Percentiles rank a stretch among this genome's conserved stretches.
Evolutionary conservation across 768 basidiomycete genomes (phyloP).

Genomic region (Lactarius quietus): DNA sequence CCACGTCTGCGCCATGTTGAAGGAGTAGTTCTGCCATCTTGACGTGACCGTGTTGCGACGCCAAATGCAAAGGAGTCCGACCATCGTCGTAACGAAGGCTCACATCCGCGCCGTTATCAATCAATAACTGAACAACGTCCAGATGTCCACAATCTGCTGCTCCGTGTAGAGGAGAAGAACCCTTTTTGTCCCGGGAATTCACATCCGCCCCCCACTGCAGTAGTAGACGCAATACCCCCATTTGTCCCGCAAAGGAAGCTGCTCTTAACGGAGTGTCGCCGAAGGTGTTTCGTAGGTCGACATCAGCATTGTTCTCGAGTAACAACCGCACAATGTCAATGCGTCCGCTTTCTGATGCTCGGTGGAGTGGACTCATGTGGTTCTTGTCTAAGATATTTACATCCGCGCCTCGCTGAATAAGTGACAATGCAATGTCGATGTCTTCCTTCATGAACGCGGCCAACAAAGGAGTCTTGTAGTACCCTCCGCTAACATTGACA

Average conservation of each 20-base stretch:
- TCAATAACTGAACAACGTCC: not conserved
- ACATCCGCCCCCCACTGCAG: too few relatives aligned
- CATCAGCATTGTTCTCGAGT: too few relatives aligned
- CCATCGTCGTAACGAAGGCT: not conserved
- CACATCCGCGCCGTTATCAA: not conserved
- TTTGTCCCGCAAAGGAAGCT: too few relatives aligned
- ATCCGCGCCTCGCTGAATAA: slow-evolving; percentile 6
- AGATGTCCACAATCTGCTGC: too few relatives aligned
- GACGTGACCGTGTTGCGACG: too few relatives aligned
- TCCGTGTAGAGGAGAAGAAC: too few relatives aligned
- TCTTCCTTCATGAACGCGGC: not conserved
- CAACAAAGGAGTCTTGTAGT: not conserved
- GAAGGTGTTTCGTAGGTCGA: not conserved
- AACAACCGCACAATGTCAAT: not conserved
- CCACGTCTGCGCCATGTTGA: too few relatives aligned
- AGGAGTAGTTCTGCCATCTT: too few relatives aligned
- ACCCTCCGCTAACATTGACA: not conserved
- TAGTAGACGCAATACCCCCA: too few relatives aligned
- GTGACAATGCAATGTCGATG: not conserved
- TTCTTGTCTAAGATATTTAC: not conserved
- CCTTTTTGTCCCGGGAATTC: too few relatives aligned
- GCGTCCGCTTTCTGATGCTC: not conserved
- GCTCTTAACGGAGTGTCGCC: not conserved
- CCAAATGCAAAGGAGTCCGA: not conserved
- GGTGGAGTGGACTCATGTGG: not conserved